Evolutionary conservation across 2,329 filamentous ascomycete genomes (phyloP).

Genomic region (Didymella glomerata): DNA sequence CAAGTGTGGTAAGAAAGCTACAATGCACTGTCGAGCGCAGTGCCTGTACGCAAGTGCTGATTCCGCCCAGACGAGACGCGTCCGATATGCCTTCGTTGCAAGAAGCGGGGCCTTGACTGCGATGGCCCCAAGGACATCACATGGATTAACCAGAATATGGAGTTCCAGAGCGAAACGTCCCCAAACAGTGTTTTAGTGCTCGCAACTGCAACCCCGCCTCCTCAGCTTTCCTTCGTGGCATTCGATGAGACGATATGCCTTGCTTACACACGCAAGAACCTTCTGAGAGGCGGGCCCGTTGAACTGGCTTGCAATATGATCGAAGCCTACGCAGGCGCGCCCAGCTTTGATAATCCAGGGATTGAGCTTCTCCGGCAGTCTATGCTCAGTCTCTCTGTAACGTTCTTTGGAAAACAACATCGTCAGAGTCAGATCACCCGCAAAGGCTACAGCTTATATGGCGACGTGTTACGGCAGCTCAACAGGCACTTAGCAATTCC

Average conservation of each 20-base stretch:
- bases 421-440: slow-evolving; percentile 28
- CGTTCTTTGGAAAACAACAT: slow-evolving; percentile 41
- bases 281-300: slow-evolving; percentile 37
- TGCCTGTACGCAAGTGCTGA: slow-evolving; percentile 1
- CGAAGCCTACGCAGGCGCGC: slow-evolving; percentile 9
- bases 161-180: slow-evolving; percentile 2
- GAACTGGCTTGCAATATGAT: slow-evolving; percentile 40
- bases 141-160: slow-evolving; percentile 33
- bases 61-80: slow-evolving; percentile 33
- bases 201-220: slow-evolving; percentile 3
- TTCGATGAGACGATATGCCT: slow-evolving; percentile 41
- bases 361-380: slow-evolving; percentile 34
- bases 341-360: slow-evolving; percentile 17
- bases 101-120: slow-evolving; percentile 35
- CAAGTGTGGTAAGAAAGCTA: slow-evolving; percentile 38
- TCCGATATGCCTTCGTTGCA: slow-evolving; percentile 37
- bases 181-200: neutral
- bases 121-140: slow-evolving; percentile 36
- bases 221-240: slow-evolving; percentile 28
- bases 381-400: slow-evolving; percentile 35
- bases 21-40: neutral
- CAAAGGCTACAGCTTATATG: slow-evolving; percentile 36
- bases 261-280: slow-evolving; percentile 37
- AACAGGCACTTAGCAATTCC: slow-evolving; percentile 32
- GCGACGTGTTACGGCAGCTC: slow-evolving; percentile 34